These are phyloP conservation scores for Coemansia sp. DNA, from an alignment of 192 early-diverging fungal genomes.

Conservation along the genomic window DNA sequence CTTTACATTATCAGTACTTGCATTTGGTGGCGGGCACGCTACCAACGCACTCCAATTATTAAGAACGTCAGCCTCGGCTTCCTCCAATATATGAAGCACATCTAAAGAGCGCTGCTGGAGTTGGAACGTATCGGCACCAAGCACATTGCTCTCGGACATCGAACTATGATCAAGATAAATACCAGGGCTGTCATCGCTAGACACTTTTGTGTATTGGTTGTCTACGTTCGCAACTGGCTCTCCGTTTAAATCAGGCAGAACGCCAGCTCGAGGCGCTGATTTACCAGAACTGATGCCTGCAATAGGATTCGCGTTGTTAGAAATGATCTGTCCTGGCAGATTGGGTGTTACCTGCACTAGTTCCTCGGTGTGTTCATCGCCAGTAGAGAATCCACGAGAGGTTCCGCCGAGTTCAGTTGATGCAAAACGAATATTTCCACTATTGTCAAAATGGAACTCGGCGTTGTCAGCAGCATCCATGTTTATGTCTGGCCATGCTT, in stretches of 20 bases:
- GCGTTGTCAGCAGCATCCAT: not conserved
- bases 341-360: not conserved
- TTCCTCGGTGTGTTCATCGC: conserved; percentile 14
- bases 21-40: not conserved
- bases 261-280: too few relatives aligned
- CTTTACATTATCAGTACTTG: not conserved
- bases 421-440: conserved; percentile 34
- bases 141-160: not conserved
- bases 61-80: conserved; percentile 10
- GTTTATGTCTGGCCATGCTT: not conserved
- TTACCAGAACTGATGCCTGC: not conserved
- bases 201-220: not conserved
- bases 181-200: not conserved
- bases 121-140: not conserved
- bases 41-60: conserved; percentile 1
- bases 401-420: not conserved
- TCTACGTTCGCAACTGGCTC: not conserved
- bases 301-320: not conserved
- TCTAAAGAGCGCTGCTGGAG: not conserved
- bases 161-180: not conserved
- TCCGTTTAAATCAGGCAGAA: not conserved
- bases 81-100: conserved; percentile 5
- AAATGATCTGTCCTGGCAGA: not conserved
- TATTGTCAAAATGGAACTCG: conserved; percentile 25
- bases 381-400: conserved; percentile 4